Percentiles rank a stretch among this genome's conserved stretches.
Conservation (phyloP, 2,329 filamentous ascomycete genomes). For the Pseudocercospora crystallina region DNA sequence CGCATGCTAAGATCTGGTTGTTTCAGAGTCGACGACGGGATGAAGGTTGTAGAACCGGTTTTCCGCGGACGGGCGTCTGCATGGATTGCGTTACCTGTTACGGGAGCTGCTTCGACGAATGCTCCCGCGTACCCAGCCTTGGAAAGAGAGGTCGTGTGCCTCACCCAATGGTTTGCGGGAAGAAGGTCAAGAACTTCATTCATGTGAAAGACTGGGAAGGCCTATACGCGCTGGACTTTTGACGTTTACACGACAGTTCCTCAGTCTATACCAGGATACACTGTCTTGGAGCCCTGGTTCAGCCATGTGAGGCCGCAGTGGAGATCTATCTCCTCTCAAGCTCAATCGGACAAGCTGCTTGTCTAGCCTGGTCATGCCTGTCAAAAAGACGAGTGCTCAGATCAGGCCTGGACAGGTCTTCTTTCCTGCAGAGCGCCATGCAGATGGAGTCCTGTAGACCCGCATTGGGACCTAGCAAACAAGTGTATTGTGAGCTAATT, state of each 20-base stretch:
- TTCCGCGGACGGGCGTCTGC: conserved; percentile 14
- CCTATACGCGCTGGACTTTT: conserved; percentile 1
- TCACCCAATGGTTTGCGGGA: neutral
- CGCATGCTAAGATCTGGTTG: conserved; percentile 11
- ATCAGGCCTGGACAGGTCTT: neutral
- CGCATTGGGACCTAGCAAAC: neutral
- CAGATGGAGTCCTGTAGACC: neutral
- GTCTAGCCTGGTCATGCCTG: no score
- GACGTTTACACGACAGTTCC: neutral
- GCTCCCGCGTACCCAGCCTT: neutral
- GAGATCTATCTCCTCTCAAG: neutral
- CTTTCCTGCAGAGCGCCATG: neutral
- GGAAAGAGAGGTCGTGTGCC: no score
- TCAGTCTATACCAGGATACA: neutral
- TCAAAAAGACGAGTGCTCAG: no score
- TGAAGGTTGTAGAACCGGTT: conserved; percentile 8
- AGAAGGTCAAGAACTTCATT: neutral
- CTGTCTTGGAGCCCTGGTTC: neutral
- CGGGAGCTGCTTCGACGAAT: neutral
- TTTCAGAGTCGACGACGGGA: conserved; percentile 13
- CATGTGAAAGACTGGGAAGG: neutral
- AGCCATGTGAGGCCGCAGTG: conserved; percentile 4
- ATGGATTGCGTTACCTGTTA: conserved; percentile 13
- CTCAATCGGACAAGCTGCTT: no score
- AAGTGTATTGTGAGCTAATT: conserved; percentile 4